phyloP scores from a whole-genome alignment of 2,329 filamentous ascomycete species.

The Alternaria sp. region DNA sequence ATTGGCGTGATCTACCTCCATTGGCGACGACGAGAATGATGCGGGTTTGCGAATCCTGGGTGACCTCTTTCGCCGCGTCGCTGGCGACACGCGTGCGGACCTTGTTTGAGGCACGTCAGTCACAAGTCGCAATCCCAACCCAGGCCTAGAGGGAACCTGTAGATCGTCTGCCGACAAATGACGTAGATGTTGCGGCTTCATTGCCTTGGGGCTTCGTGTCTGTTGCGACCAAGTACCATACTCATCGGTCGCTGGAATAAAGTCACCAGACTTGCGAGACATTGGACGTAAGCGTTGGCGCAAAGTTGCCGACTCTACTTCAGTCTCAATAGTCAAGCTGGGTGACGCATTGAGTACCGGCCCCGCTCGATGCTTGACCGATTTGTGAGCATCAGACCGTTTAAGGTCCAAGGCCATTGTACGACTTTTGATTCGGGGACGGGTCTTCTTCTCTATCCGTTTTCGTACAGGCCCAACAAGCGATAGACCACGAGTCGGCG shows the following conservation, averaged over 20 bases:
- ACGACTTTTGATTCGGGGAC: constrained; percentile 22
- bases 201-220: not conserved
- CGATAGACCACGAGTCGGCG: constrained; percentile 41
- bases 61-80: constrained; percentile 23
- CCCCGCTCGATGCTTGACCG: constrained; percentile 28
- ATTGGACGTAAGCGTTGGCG: constrained; percentile 7
- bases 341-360: not conserved
- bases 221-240: constrained; percentile 23
- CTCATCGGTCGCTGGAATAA: constrained; percentile 6
- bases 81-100: constrained; percentile 36
- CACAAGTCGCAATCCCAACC: constrained; percentile 26
- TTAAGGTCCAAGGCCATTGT: constrained; percentile 22
- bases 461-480: constrained; percentile 37
- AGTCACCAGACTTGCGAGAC: not conserved
- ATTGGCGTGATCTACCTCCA: constrained; percentile 9
- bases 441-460: constrained; percentile 28
- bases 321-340: not conserved
- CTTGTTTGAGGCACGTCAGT: constrained; percentile 31
- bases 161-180: constrained; percentile 23
- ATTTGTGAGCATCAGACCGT: constrained; percentile 39
- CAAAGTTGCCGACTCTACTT: not conserved
- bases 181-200: constrained; percentile 11
- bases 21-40: constrained; percentile 22
- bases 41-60: constrained; percentile 17
- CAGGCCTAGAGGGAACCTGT: constrained; percentile 4